Percentiles rank a stretch among this genome's conserved stretches.
Evolutionary conservation across 73 alveolate species (phyloP).

Genomic region (Effrenium voratum): DNA sequence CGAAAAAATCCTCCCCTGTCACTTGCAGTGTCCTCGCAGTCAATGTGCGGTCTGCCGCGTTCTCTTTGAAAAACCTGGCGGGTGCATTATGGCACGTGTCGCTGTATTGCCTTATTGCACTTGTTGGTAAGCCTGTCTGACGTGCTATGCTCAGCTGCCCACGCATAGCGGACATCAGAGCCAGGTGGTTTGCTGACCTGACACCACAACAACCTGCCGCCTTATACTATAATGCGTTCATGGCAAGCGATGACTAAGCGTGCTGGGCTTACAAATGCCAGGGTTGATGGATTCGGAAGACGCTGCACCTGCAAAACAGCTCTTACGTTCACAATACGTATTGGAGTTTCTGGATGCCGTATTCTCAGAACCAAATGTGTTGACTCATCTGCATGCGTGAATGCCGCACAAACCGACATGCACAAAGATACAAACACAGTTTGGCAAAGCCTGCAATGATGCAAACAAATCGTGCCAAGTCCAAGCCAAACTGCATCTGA

Average conservation of each 20-base stretch:
- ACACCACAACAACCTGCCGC: background rate
- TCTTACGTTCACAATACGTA: background rate
- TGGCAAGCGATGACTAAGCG: background rate
- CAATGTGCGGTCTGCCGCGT: slow-evolving; percentile 71
- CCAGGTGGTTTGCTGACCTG: slow-evolving; percentile 92
- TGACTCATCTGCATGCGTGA: no score
- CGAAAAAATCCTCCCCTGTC: background rate
- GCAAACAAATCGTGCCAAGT: no score
- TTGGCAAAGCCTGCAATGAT: no score
- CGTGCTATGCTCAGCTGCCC: background rate
- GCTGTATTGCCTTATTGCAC: background rate
- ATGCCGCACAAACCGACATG: no score
- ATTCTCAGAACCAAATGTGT: no score
- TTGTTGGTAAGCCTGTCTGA: background rate
- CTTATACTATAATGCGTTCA: no score
- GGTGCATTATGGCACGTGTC: background rate
- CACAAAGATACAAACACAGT: no score
- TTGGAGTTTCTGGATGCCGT: no score
- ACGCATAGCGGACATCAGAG: slow-evolving; percentile 76
- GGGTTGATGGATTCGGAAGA: slow-evolving; percentile 69
- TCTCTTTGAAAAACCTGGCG: slow-evolving; percentile 72
- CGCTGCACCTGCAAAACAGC: slow-evolving; percentile 44
- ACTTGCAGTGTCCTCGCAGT: background rate
- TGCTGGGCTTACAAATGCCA: slow-evolving; percentile 46
- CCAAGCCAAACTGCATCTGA: no score